A percentile compares a stretch with the other conserved stretches of the same genome.
Conservation (phyloP, 2,329 filamentous ascomycete genomes). For the Colletotrichum camelliae region DNA sequence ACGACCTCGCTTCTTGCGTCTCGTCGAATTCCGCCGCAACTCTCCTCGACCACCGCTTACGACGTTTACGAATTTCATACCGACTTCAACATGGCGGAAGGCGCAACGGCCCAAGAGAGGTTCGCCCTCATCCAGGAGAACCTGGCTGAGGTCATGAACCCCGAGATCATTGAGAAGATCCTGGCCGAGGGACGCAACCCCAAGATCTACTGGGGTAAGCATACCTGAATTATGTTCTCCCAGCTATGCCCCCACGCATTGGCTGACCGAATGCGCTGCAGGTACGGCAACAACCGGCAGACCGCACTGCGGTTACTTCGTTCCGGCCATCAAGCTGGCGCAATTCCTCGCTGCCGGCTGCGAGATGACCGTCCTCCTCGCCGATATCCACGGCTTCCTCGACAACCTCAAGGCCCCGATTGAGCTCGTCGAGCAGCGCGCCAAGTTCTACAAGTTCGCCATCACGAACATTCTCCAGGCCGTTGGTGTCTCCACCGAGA, state of each 20-base stretch:
- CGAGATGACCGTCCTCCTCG: conserved; percentile 79
- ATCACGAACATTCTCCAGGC: conserved; percentile 79
- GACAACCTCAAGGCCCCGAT: conserved; percentile 87
- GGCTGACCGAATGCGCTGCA: conserved; percentile 28
- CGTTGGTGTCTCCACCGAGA: conserved; percentile 78
- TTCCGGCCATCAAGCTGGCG: conserved; percentile 87
- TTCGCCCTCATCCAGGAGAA: conserved; percentile 81
- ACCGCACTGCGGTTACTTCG: conserved; percentile 89
- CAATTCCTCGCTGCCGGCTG: conserved; percentile 86
- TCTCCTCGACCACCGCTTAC: not conserved
- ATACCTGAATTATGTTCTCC: not conserved
- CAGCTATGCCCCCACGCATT: not conserved
- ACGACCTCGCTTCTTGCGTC: not conserved
- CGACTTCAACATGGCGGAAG: conserved; percentile 25
- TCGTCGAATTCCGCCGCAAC: not conserved
- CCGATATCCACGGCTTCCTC: conserved; percentile 78
- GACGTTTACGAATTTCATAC: not conserved
- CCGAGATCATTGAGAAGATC: conserved; percentile 80
- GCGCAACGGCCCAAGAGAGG: conserved; percentile 61
- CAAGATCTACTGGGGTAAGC: conserved; percentile 82
- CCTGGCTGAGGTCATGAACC: conserved; percentile 81
- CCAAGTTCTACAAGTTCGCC: conserved; percentile 80
- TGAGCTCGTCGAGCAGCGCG: conserved; percentile 82
- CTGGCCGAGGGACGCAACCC: conserved; percentile 73
- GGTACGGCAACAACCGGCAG: conserved; percentile 85